phyloP scores from a whole-genome alignment of 2,329 filamentous ascomycete genomes.

The Pseudocercospora crystallina region DNA sequence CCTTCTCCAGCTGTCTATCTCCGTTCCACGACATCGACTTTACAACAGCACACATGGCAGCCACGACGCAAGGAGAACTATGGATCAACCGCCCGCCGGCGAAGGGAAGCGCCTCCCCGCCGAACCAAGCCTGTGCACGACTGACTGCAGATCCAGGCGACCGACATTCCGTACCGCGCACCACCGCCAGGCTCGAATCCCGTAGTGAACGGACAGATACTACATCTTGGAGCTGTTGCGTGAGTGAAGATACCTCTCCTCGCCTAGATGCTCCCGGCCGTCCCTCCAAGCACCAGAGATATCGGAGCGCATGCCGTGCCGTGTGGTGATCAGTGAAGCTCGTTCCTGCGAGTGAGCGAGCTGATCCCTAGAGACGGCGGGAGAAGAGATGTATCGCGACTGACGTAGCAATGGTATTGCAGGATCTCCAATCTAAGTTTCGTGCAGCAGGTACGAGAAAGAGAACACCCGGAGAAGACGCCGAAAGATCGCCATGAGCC shows the following conservation, averaged over 20 bases:
- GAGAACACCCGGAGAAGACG: too few relatives aligned
- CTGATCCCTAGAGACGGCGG: too few relatives aligned
- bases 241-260: too few relatives aligned
- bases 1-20: too few relatives aligned
- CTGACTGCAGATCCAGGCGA: constrained; percentile 3
- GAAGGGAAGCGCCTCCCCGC: too few relatives aligned
- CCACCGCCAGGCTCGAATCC: constrained; percentile 28
- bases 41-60: constrained; percentile 1
- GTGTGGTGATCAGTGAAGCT: background rate
- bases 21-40: too few relatives aligned
- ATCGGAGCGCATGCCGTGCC: background rate
- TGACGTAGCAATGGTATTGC: background rate
- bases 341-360: too few relatives aligned
- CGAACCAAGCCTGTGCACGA: too few relatives aligned
- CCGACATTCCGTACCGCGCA: constrained; percentile 58
- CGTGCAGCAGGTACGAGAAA: constrained; percentile 54
- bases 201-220: constrained; percentile 34
- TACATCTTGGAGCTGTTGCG: constrained; percentile 59
- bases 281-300: too few relatives aligned
- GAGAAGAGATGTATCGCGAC: background rate
- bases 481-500: too few relatives aligned
- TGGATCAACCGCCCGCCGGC: constrained; percentile 16
- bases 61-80: constrained; percentile 5
- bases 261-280: too few relatives aligned
- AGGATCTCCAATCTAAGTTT: constrained; percentile 60